A percentile compares a stretch with the other conserved stretches of the same genome.
These are phyloP conservation scores for Colletotrichum sp. DNA, from an alignment of 2,329 filamentous ascomycete genomes.

Conservation along the genomic window DNA sequence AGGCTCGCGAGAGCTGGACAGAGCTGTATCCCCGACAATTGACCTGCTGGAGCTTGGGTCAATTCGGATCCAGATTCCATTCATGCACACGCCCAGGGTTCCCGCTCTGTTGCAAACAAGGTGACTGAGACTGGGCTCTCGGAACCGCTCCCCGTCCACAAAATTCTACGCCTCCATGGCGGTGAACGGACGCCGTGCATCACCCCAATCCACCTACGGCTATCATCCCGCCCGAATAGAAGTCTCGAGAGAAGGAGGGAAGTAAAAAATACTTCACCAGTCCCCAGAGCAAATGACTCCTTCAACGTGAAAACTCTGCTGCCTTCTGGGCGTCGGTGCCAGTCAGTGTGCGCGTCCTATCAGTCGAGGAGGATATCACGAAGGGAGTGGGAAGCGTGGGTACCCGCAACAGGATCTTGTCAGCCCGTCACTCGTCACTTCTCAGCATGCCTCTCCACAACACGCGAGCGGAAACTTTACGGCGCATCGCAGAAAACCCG, in stretches of 20 bases:
- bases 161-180: constrained; percentile 12
- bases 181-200: constrained; percentile 19
- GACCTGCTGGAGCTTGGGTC: constrained; percentile 3
- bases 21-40: neutral
- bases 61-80: constrained; percentile 1
- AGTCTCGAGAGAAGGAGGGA: constrained; percentile 3
- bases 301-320: constrained; percentile 7
- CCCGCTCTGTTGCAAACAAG: constrained; percentile 14
- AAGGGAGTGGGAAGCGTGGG: neutral
- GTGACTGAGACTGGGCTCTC: constrained; percentile 10
- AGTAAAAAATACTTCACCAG: neutral
- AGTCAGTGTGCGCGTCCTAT: constrained; percentile 8
- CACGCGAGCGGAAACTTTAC: constrained; percentile 15
- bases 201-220: constrained; percentile 10
- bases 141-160: constrained; percentile 19
- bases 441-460: constrained; percentile 2
- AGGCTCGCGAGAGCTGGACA: neutral
- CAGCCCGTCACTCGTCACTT: constrained; percentile 8
- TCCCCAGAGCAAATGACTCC: constrained; percentile 21
- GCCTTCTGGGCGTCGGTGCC: constrained; percentile 5
- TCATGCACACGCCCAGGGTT: constrained; percentile 16
- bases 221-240: constrained; percentile 1
- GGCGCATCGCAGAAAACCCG: constrained; percentile 13
- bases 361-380: neutral
- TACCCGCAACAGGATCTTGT: neutral